These are phyloP conservation scores for Claviceps capensis DNA, from an alignment of 2,329 filamentous ascomycete species.

Conservation along the genomic window DNA sequence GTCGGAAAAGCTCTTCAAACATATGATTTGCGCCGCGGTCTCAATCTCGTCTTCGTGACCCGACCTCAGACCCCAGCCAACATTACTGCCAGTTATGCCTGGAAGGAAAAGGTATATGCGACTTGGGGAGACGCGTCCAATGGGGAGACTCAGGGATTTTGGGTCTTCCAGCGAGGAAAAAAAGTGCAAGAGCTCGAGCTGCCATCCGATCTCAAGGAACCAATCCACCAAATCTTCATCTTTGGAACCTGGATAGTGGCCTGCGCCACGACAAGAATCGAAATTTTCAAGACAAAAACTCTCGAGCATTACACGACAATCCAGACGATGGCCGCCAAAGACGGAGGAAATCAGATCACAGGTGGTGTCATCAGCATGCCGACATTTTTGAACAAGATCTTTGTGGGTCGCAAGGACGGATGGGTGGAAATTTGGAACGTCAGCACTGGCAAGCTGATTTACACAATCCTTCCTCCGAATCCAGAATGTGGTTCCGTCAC, in stretches of 20 bases:
- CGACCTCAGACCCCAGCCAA: conserved; percentile 73
- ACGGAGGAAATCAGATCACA: conserved; percentile 55
- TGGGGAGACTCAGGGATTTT: conserved; percentile 53
- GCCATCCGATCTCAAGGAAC: conserved; percentile 51
- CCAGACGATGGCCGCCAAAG: conserved; percentile 39
- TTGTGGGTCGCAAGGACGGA: conserved; percentile 76
- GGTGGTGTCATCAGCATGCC: conserved; percentile 78
- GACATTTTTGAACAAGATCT: conserved; percentile 91
- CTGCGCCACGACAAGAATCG: conserved; percentile 59
- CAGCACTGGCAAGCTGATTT: conserved; percentile 79
- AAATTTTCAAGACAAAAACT: conserved; percentile 77
- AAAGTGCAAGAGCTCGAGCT: conserved; percentile 62
- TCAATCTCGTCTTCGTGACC: conserved; percentile 88
- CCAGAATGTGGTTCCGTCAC: conserved; percentile 69
- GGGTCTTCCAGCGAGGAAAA: conserved; percentile 86
- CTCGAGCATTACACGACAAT: conserved; percentile 87
- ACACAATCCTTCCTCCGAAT: conserved; percentile 70
- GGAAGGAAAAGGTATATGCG: conserved; percentile 78
- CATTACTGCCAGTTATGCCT: conserved; percentile 78
- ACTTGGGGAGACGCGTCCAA: conserved; percentile 61
- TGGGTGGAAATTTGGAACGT: conserved; percentile 96
- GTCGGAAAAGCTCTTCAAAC: conserved; percentile 85
- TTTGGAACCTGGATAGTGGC: conserved; percentile 89
- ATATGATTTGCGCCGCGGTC: conserved; percentile 79
- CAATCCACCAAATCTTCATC: conserved; percentile 62